Conservation (phyloP, 2,329 filamentous ascomycete genomes). For the Dactylonectria estremocensis region DNA sequence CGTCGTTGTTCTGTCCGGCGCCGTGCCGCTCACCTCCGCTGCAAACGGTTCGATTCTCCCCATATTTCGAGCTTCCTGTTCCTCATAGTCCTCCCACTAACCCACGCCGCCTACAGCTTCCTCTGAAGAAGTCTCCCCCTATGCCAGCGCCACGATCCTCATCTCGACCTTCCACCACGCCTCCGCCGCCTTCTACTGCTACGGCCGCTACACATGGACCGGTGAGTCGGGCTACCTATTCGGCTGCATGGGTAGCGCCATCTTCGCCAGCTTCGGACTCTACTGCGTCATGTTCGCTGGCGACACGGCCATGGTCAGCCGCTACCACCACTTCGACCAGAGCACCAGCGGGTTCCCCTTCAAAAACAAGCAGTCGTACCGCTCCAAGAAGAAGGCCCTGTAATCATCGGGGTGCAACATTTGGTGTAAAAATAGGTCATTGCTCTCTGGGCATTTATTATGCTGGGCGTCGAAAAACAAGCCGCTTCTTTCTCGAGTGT, state of each 20-base stretch:
- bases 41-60: conserved; percentile 55
- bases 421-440: conserved; percentile 31
- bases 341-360: conserved; percentile 59
- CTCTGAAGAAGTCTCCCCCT: conserved; percentile 65
- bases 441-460: conserved; percentile 31
- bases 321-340: conserved; percentile 56
- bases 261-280: conserved; percentile 70
- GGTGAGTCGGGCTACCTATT: conserved; percentile 72
- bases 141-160: conserved; percentile 76
- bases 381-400: conserved; percentile 57
- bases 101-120: conserved; percentile 36
- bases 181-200: conserved; percentile 75
- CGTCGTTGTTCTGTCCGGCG: conserved; percentile 79
- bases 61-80: no score
- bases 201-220: conserved; percentile 74
- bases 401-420: conserved; percentile 27
- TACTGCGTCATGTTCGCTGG: conserved; percentile 56
- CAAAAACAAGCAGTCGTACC: conserved; percentile 56
- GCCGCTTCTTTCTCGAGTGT: conserved; percentile 18
- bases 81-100: conserved; percentile 8
- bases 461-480: conserved; percentile 13
- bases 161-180: conserved; percentile 79
- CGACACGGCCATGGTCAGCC: conserved; percentile 56
- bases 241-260: conserved; percentile 70
- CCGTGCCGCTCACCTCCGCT: conserved; percentile 74